Percentiles rank a stretch among this genome's conserved stretches.
These are phyloP conservation scores for Pestalotiopsis sp. DNA, from an alignment of 2,329 filamentous ascomycete species.

Conservation along the genomic window DNA sequence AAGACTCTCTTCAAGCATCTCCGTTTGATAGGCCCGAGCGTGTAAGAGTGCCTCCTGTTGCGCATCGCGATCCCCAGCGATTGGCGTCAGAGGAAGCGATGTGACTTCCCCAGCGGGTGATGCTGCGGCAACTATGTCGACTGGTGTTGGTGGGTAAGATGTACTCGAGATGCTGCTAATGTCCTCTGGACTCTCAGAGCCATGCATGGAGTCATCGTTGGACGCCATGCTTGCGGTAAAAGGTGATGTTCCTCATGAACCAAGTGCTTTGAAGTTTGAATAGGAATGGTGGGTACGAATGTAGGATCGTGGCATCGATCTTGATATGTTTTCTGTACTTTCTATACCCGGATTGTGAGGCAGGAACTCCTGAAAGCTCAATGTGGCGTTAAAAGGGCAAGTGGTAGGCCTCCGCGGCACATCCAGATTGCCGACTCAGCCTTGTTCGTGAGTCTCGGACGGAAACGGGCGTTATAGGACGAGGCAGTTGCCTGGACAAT, in stretches of 20 bases:
- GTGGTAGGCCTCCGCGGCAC: neutral
- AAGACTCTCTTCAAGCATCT: constrained; percentile 73
- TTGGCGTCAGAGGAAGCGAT: neutral
- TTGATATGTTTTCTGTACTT: neutral
- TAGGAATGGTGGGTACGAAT: neutral
- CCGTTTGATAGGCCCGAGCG: constrained; percentile 67
- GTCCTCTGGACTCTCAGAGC: neutral
- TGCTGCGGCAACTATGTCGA: neutral
- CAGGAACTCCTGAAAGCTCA: neutral
- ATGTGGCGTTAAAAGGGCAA: neutral
- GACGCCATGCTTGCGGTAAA: neutral
- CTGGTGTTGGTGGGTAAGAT: neutral
- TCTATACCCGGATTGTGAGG: neutral
- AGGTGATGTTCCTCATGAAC: neutral
- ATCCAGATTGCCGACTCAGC: neutral
- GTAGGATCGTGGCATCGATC: neutral
- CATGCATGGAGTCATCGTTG: neutral
- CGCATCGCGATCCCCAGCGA: neutral
- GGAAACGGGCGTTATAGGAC: neutral
- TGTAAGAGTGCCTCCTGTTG: constrained; percentile 30
- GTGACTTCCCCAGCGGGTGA: neutral
- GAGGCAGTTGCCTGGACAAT: neutral
- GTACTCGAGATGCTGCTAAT: neutral
- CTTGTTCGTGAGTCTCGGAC: neutral
- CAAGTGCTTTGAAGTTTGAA: neutral